Evolutionary conservation across 1,284 basidiomycete species (phyloP).

Genomic region (Agroathelia rolfsii): DNA sequence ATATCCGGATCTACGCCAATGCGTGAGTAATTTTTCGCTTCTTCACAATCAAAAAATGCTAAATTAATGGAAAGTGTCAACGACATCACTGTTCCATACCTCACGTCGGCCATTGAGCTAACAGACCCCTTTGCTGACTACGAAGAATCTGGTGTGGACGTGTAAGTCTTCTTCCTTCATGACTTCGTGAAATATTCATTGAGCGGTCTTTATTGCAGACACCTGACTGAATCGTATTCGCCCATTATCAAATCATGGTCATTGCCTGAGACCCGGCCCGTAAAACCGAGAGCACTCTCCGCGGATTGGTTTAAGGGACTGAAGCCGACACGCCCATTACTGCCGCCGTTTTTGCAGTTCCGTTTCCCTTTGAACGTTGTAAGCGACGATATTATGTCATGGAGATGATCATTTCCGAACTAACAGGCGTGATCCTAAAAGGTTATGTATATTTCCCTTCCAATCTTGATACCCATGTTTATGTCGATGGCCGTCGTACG

Average conservation of each 20-base stretch:
- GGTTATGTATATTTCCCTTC: slow-evolving; percentile 45
- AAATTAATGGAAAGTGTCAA: slow-evolving; percentile 41
- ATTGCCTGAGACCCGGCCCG: slow-evolving; percentile 29
- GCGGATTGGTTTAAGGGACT: slow-evolving; percentile 34
- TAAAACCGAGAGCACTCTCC: slow-evolving; percentile 30
- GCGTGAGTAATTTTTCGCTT: slow-evolving; percentile 34
- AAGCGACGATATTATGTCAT: too few relatives aligned
- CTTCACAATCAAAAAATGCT: slow-evolving; percentile 1
- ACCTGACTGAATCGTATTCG: slow-evolving; percentile 44
- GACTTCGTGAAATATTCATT: slow-evolving; percentile 2
- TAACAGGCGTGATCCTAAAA: slow-evolving; percentile 18
- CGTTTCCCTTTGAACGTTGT: slow-evolving; percentile 70
- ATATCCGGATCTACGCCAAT: slow-evolving; percentile 79
- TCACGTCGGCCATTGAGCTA: slow-evolving; percentile 65
- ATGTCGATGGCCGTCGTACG: slow-evolving; percentile 40
- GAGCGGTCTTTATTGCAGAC: slow-evolving; percentile 26
- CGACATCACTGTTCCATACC: slow-evolving; percentile 76
- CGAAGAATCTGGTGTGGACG: slow-evolving; percentile 44
- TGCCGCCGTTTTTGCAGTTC: slow-evolving; percentile 59
- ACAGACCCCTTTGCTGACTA: slow-evolving; percentile 61
- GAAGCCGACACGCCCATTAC: slow-evolving; percentile 23
- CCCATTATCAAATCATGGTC: slow-evolving; percentile 44
- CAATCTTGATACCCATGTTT: slow-evolving; percentile 54
- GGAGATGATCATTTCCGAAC: too few relatives aligned
- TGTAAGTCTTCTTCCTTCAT: slow-evolving; percentile 33